Base-by-base conservation (phyloP, 331 rosid genomes). In the Cydonia oblonga region DNA sequence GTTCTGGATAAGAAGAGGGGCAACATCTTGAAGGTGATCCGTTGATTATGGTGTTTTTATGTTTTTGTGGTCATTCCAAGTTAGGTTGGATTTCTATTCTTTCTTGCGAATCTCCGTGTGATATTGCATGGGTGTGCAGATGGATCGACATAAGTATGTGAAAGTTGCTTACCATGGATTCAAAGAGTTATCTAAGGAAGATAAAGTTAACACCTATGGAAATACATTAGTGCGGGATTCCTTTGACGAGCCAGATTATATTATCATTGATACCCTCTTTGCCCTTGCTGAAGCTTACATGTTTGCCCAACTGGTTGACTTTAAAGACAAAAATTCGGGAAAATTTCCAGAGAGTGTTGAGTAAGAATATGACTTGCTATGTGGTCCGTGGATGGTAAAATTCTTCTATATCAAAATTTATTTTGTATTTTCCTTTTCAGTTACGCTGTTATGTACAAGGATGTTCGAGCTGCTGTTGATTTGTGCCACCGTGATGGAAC, bases 401-500 rank as follows among this genome's bases (percentile, higher is more conserved):
- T 32, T 70, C 46, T 49, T 9, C 20, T 12, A 29, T 29, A 63
- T 64, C 69, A 59, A 42, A 29, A 29, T 3, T 52, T 63, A 26
- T 5, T 2, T n/a, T 52, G 7, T 49, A 7, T 29, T 19, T 29
- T 57, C 29, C 42, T 64, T 35, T 54, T 73, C 86, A 95, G 99
- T 72, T 95, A 91, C 69, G 85, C 96, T 73, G 84, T 84, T 56
- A 88, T 95, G 86, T 95, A 91, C 80, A 95, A 84, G 88, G 99
- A 95, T 89, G 96, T 95, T 80, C 87, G 99, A 83, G 99, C 99
- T 71, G 99, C 99, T n/a, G 96, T 95, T 81, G 99, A 95, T 81
- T 79, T 95, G 86, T 95, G 99, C 77, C 97, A 95, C 76, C 97
- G 97, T n/a, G 99, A 95, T 75, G 99, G 99, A 81, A 95, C 97